phyloP scores from a whole-genome alignment of 108 stramenopile genomes.

The Cyclotella atomus region DNA sequence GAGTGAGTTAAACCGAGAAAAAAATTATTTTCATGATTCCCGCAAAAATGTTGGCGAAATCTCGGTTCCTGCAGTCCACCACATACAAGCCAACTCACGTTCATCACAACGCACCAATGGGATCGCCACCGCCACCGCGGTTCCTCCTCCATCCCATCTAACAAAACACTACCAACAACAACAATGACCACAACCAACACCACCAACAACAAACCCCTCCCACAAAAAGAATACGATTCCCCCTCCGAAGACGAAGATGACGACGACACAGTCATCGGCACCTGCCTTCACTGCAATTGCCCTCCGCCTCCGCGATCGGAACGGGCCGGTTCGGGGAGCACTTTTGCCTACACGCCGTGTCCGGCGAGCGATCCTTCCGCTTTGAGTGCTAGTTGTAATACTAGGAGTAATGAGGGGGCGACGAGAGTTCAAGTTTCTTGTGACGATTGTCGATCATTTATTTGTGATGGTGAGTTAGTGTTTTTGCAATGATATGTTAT shows the following conservation, averaged over 20 bases:
- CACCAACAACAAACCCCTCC: too few relatives aligned
- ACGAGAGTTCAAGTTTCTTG: constrained; percentile 82
- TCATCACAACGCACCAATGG: too few relatives aligned
- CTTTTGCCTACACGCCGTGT: constrained; percentile 14
- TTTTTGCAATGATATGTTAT: neutral
- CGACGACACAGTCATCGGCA: constrained; percentile 54
- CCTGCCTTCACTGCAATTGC: constrained; percentile 50
- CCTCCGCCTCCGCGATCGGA: constrained; percentile 42
- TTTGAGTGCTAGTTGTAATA: constrained; percentile 11
- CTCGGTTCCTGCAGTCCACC: too few relatives aligned
- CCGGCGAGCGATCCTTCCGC: constrained; percentile 36
- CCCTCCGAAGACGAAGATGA: constrained; percentile 55
- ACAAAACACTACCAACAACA: too few relatives aligned
- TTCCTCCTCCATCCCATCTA: too few relatives aligned
- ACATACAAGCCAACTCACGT: too few relatives aligned
- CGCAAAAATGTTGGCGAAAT: too few relatives aligned
- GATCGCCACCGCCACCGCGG: too few relatives aligned
- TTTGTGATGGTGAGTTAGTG: constrained; percentile 63
- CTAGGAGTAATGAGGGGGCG: constrained; percentile 23
- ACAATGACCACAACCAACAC: too few relatives aligned
- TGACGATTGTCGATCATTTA: constrained; percentile 86
- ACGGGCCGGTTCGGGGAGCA: constrained; percentile 45
- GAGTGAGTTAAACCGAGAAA: too few relatives aligned
- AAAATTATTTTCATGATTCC: too few relatives aligned
- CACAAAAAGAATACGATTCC: too few relatives aligned